Evolutionary conservation across 2,329 filamentous ascomycete genomes (phyloP).

Genomic region (Talaromyces sp.): DNA sequence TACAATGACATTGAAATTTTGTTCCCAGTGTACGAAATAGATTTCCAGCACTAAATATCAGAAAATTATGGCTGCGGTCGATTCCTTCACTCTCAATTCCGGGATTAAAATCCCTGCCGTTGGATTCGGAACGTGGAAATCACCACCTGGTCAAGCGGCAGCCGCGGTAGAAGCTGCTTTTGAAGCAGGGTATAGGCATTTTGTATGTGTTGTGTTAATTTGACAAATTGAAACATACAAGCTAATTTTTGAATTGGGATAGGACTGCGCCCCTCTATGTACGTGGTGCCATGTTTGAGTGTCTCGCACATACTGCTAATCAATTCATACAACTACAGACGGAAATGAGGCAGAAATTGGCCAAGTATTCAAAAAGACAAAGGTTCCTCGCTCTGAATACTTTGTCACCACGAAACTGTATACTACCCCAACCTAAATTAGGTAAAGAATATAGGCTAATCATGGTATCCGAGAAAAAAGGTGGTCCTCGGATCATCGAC

Average conservation of each 20-base stretch:
- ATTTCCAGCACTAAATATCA: not conserved
- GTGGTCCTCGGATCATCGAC: constrained; percentile 26
- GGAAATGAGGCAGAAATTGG: constrained; percentile 43
- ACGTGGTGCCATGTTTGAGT: not conserved
- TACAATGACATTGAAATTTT: not conserved
- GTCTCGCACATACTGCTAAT: not conserved
- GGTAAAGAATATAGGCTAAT: not conserved
- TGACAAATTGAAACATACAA: not conserved
- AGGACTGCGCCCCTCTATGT: constrained; percentile 9
- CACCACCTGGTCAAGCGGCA: constrained; percentile 46
- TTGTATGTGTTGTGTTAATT: not conserved
- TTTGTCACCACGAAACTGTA: constrained; percentile 52
- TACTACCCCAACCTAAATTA: not conserved
- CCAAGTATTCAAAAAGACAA: constrained; percentile 44
- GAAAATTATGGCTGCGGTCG: constrained; percentile 51
- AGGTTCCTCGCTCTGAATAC: constrained; percentile 43
- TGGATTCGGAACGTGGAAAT: constrained; percentile 62
- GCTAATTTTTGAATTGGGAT: not conserved
- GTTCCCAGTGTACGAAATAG: not conserved
- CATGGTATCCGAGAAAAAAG: constrained; percentile 11
- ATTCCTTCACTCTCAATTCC: constrained; percentile 51
- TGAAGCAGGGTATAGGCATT: constrained; percentile 6
- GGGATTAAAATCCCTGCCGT: constrained; percentile 58
- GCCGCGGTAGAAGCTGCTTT: constrained; percentile 40
- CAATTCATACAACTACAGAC: not conserved